Evolutionary conservation across 2,329 filamentous ascomycete genomes (phyloP).

Genomic region (Penicillium sp.): DNA sequence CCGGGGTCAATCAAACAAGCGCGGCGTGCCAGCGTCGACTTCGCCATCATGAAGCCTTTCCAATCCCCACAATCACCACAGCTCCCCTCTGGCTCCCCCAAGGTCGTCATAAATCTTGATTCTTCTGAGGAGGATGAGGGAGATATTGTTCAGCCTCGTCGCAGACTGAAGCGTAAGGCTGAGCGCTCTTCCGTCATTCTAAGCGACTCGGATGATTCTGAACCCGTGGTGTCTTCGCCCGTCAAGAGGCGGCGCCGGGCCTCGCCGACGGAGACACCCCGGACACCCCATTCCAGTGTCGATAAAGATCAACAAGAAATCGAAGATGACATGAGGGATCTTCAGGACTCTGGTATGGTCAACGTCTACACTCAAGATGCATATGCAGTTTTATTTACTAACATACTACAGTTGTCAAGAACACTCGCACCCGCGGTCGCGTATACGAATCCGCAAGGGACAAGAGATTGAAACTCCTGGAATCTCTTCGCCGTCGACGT

Average conservation of each 20-base stretch:
- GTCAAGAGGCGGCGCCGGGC: constrained; percentile 34
- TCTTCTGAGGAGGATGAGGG: constrained; percentile 20
- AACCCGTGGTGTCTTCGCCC: constrained; percentile 38
- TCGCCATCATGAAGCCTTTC: not conserved
- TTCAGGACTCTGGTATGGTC: constrained; percentile 50
- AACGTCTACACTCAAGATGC: not conserved
- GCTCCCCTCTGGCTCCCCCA: not conserved
- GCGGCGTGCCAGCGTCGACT: constrained; percentile 4
- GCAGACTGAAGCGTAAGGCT: constrained; percentile 40
- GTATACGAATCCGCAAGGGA: constrained; percentile 47
- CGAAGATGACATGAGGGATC: constrained; percentile 52
- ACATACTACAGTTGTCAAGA: constrained; percentile 40
- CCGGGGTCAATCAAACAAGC: constrained; percentile 19
- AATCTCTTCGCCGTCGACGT: constrained; percentile 51
- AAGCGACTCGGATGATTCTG: constrained; percentile 35
- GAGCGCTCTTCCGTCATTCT: constrained; percentile 34
- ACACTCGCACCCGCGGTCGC: constrained; percentile 50
- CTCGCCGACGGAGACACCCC: constrained; percentile 24
- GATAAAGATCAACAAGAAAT: constrained; percentile 50
- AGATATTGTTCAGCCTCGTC: constrained; percentile 27
- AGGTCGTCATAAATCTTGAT: not conserved
- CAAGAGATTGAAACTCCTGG: constrained; percentile 49
- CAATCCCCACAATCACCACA: not conserved
- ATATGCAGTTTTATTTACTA: constrained; percentile 16
- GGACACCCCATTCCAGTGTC: constrained; percentile 33